These are phyloP conservation scores for Colletotrichum sp. DNA, from an alignment of 2,329 filamentous ascomycete genomes.

Conservation along the genomic window DNA sequence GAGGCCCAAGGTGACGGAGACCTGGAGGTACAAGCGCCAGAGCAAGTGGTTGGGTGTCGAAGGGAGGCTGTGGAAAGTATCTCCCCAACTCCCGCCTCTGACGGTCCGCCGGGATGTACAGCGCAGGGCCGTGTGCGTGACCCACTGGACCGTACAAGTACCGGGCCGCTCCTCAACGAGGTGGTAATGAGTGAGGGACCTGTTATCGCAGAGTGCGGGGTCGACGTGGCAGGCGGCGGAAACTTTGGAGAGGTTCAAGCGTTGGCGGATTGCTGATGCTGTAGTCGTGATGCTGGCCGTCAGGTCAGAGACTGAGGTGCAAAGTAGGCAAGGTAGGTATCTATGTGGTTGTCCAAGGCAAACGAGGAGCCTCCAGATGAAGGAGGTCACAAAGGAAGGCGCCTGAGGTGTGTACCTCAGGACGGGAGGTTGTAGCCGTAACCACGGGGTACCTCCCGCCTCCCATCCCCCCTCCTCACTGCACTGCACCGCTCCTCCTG, in stretches of 20 bases:
- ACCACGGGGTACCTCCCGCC: background rate
- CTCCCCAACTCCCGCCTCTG: background rate
- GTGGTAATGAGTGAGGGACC: background rate
- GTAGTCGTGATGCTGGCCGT: background rate
- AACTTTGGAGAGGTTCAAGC: background rate
- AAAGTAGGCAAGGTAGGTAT: background rate
- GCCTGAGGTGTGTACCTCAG: background rate
- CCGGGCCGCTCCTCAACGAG: background rate
- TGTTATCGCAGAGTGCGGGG: constrained; percentile 1
- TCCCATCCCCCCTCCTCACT: background rate
- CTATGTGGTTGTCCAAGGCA: background rate
- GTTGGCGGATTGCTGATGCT: background rate
- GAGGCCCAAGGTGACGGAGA: background rate
- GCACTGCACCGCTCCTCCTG: background rate
- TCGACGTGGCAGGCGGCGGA: background rate
- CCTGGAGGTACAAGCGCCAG: constrained; percentile 2
- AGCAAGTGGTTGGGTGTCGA: background rate
- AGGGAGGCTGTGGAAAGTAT: background rate
- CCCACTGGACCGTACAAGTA: background rate
- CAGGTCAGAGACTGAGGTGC: background rate
- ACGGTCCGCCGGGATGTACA: background rate
- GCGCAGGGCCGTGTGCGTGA: background rate
- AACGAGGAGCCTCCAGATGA: background rate
- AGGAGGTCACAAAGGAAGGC: background rate
- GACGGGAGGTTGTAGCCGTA: background rate